These are phyloP conservation scores for Colletotrichum gigasporum DNA, from an alignment of 2,329 filamentous ascomycete genomes.

Conservation along the genomic window DNA sequence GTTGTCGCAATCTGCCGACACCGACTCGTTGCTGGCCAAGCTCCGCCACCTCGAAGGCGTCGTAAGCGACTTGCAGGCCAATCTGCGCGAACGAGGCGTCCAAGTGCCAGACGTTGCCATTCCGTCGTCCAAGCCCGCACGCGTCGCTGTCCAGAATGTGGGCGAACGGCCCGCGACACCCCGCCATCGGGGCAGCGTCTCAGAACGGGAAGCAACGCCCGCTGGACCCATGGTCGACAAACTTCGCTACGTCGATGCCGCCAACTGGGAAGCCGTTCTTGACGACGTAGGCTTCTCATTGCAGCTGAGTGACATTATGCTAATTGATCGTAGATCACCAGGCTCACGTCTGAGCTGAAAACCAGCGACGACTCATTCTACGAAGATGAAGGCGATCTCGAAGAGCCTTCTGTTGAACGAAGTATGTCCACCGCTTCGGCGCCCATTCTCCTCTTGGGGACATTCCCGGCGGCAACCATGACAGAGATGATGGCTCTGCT, in stretches of 20 bases:
- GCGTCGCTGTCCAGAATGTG: neutral
- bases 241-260: slow-evolving; percentile 39
- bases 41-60: neutral
- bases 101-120: neutral
- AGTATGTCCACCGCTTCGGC: slow-evolving; percentile 27
- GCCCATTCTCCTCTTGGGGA: slow-evolving; percentile 37
- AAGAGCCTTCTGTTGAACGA: slow-evolving; percentile 27
- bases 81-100: slow-evolving; percentile 4
- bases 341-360: slow-evolving; percentile 35
- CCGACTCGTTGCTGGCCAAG: neutral
- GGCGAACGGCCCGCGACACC: neutral
- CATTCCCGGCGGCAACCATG: slow-evolving; percentile 34
- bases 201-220: no score
- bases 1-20: neutral
- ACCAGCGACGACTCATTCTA: slow-evolving; percentile 22
- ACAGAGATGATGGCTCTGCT: slow-evolving; percentile 34
- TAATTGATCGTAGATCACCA: slow-evolving; percentile 32
- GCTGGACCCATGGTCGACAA: slow-evolving; percentile 36
- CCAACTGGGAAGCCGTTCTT: slow-evolving; percentile 43
- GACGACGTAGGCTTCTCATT: slow-evolving; percentile 37
- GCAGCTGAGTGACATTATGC: neutral
- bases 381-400: slow-evolving; percentile 34
- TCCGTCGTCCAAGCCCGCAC: neutral
- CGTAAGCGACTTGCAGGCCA: slow-evolving; percentile 6
- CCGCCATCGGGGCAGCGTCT: slow-evolving; percentile 2